A percentile compares a stretch with the other conserved stretches of the same genome.
Evolutionary conservation across 495 filamentous ascomycete species (phyloP).

Genomic region (Cudoniella acicularis): DNA sequence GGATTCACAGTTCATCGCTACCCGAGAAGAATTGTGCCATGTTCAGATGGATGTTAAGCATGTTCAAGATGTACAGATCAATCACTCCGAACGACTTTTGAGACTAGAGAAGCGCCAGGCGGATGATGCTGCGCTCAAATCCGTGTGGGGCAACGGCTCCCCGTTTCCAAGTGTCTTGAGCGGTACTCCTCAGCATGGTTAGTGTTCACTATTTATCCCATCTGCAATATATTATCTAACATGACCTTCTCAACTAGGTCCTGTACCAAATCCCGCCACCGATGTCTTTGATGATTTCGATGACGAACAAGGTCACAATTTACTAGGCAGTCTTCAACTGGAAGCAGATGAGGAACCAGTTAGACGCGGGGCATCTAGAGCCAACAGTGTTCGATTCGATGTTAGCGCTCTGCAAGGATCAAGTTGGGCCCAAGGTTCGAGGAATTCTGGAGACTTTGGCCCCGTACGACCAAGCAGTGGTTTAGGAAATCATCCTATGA

Average conservation of each 20-base stretch:
- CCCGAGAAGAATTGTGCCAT: constrained; percentile 75
- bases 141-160: constrained; percentile 83
- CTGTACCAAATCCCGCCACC: constrained; percentile 64
- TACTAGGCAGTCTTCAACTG: constrained; percentile 72
- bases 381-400: constrained; percentile 98
- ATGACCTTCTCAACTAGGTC: too few relatives aligned
- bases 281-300: constrained; percentile 85
- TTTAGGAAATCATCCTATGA: constrained; percentile 70
- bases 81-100: constrained; percentile 76
- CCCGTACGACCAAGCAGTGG: constrained; percentile 75
- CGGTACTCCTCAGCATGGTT: constrained; percentile 82
- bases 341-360: constrained; percentile 85
- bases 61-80: constrained; percentile 70
- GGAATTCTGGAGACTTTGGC: constrained; percentile 75
- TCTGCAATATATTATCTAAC: too few relatives aligned
- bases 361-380: constrained; percentile 83
- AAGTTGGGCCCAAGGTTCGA: constrained; percentile 74
- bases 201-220: constrained; percentile 26
- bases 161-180: constrained; percentile 74
- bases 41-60: constrained; percentile 85
- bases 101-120: constrained; percentile 80
- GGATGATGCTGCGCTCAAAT: constrained; percentile 75
- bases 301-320: constrained; percentile 66
- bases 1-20: constrained; percentile 49
- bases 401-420: constrained; percentile 89